phyloP scores from a whole-genome alignment of 768 basidiomycete species.

The Thelephora aurantiotincta region DNA sequence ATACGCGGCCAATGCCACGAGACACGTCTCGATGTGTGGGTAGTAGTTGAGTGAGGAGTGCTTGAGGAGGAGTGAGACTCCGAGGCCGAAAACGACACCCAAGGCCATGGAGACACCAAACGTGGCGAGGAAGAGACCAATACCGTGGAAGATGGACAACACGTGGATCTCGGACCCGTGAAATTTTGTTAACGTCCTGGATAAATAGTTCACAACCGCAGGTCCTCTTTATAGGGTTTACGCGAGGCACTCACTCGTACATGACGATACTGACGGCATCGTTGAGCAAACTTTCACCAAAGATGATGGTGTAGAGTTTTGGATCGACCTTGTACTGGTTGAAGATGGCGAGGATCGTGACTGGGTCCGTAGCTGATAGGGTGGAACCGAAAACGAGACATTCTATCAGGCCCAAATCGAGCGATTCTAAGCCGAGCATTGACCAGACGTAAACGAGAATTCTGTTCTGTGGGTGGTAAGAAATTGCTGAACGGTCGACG shows the following conservation, averaged over 20 bases:
- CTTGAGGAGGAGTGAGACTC: conserved; percentile 85
- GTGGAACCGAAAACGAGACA: conserved; percentile 96
- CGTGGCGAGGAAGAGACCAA: conserved; percentile 93
- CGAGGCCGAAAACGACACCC: conserved; percentile 83
- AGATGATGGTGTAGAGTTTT: conserved; percentile 93
- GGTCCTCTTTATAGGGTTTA: conserved; percentile 3
- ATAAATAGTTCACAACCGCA: not conserved
- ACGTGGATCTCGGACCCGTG: conserved; percentile 81
- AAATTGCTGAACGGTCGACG: conserved; percentile 1
- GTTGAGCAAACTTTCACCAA: conserved; percentile 92
- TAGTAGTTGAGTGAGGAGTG: conserved; percentile 79
- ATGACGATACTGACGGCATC: conserved; percentile 99
- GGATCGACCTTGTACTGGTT: conserved; percentile 98
- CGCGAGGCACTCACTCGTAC: conserved; percentile 75
- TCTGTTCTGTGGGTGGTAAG: conserved; percentile 47
- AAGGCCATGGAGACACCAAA: conserved; percentile 93
- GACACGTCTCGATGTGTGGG: conserved; percentile 94
- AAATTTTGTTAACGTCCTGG: conserved; percentile 82
- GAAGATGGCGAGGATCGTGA: conserved; percentile 96
- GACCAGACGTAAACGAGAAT: conserved; percentile 92
- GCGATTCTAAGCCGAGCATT: conserved; percentile 80
- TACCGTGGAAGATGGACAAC: conserved; percentile 84
- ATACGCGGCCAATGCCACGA: conserved; percentile 89
- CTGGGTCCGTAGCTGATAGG: conserved; percentile 93
- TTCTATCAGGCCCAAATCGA: conserved; percentile 78